phyloP scores from a whole-genome alignment of 1,139 yeast genomes.

The Kurtzmaniella quercitrusa region DNA sequence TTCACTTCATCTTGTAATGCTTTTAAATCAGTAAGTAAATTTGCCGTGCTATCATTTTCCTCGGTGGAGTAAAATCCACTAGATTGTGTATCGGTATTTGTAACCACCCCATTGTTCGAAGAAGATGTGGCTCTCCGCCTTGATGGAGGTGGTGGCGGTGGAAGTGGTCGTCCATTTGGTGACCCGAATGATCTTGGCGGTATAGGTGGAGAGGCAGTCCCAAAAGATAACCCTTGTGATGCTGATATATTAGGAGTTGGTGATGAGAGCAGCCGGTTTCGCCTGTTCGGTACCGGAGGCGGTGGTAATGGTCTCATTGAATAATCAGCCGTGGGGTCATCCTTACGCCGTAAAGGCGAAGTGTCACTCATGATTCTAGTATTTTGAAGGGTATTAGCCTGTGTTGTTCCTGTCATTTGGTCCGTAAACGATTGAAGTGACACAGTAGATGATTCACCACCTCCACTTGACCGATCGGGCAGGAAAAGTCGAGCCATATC shows the following conservation, averaged over 20 bases:
- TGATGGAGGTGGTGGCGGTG: conserved; percentile 44
- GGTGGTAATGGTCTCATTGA: conserved; percentile 28
- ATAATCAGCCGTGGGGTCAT: conserved; percentile 9
- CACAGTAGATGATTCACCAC: conserved; percentile 19
- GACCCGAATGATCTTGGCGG: conserved; percentile 11
- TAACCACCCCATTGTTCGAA: conserved; percentile 14
- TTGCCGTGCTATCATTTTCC: conserved; percentile 36
- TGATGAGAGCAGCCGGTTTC: conserved; percentile 40
- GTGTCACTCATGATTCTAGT: conserved; percentile 16
- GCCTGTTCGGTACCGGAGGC: conserved; percentile 37
- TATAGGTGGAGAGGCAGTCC: conserved; percentile 14
- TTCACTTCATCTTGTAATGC: conserved; percentile 66
- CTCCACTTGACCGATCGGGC: conserved; percentile 14
- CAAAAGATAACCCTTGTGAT: conserved; percentile 10
- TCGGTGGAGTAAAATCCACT: conserved; percentile 11
- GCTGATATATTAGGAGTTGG: conserved; percentile 32
- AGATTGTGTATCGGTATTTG: conserved; percentile 12
- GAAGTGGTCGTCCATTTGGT: conserved; percentile 12
- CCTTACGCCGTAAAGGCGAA: conserved; percentile 21
- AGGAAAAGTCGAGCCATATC: conserved; percentile 34
- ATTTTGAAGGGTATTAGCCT: conserved; percentile 35
- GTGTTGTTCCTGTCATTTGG: conserved; percentile 43
- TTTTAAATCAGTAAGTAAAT: conserved; percentile 56
- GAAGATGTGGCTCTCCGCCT: conserved; percentile 12
- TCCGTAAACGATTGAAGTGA: conserved; percentile 40